Evolutionary conservation across 768 basidiomycete genomes (phyloP), one percentile per base, ranked within the genome.

Genomic region (Termitomyces sp.): DNA sequence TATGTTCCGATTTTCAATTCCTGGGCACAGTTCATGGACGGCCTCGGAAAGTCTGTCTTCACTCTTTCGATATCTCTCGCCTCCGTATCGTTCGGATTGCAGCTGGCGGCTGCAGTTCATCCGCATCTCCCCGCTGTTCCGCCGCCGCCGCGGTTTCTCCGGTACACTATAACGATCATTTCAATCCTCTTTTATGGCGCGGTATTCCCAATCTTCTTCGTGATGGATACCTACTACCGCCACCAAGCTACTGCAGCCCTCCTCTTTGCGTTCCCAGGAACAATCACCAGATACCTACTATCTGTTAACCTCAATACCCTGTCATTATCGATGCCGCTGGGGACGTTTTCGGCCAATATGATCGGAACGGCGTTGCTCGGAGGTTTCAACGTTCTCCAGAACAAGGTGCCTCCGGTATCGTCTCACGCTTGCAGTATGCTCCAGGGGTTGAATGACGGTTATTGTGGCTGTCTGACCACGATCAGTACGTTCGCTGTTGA

Each of bases 401-500:
- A 12, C 63, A 71, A 38, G 63, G 74, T 38, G 77, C 81, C 12
- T 83, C 88, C 67, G n/a, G 61, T 69, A 20, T 65, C 67, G 1
- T 70, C 74, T 22, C 75, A 80, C 61, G 79, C 83, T 38, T 97
- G 96, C 69, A 79, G 83, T 28, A 77, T 93, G 20, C 73, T 98
- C 45, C 89, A 92, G 69, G 96, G 94, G 1, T 75, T 98, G 40
- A 78, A 80, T 24, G 94, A 98, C 70, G 97, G 97, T 7, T 98
- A 94, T 70, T 98, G 96, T 70, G 97, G 95, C 12, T 95, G 94
- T 75, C 78, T 98, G 66, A 96, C 90, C 1, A 99, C 97, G 1
- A 83, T 99, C 66, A 94, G 91, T 72, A 98, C 96, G 18, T 96
- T 98, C 69, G 90, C 87, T 1, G 88, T 88, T 9, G 97, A 99